These are phyloP conservation scores for Agastache rugosa DNA, from an alignment of 257 asterid genomes.

Conservation along the genomic window DNA sequence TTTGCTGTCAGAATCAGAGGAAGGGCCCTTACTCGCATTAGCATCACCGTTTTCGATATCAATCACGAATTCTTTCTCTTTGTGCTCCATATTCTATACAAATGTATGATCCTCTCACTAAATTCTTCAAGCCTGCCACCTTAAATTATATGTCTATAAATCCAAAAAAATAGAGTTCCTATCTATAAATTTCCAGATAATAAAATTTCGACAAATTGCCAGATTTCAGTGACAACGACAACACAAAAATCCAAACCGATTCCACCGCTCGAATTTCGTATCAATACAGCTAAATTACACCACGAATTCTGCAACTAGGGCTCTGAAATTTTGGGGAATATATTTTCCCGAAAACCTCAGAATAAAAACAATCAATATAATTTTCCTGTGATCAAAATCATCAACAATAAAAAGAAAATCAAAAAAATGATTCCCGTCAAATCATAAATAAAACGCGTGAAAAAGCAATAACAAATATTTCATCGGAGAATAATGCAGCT, in stretches of 20 bases:
- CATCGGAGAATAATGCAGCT: constrained; percentile 27
- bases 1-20: constrained; percentile 23
- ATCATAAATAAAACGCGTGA: constrained; percentile 1
- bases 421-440: not conserved
- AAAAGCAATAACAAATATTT: not conserved
- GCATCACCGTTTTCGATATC: constrained; percentile 53
- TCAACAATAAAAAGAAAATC: not conserved
- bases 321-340: constrained; percentile 39
- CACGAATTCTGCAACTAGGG: constrained; percentile 9
- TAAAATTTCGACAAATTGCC: not conserved
- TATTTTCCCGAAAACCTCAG: constrained; percentile 35
- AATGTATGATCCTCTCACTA: constrained; percentile 27
- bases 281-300: not conserved
- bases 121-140: constrained; percentile 3
- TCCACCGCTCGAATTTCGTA: constrained; percentile 6
- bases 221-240: not conserved
- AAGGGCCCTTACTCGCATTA: not conserved
- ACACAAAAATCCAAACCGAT: constrained; percentile 21
- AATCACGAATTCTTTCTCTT: constrained; percentile 38
- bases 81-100: constrained; percentile 45
- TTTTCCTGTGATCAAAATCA: constrained; percentile 37
- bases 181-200: not conserved
- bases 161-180: not conserved
- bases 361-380: constrained; percentile 23
- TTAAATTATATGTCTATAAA: not conserved